Evolutionary conservation across 768 basidiomycete genomes (phyloP), one percentile per base, ranked within the genome.

Genomic region (Tylopilus balloui): DNA sequence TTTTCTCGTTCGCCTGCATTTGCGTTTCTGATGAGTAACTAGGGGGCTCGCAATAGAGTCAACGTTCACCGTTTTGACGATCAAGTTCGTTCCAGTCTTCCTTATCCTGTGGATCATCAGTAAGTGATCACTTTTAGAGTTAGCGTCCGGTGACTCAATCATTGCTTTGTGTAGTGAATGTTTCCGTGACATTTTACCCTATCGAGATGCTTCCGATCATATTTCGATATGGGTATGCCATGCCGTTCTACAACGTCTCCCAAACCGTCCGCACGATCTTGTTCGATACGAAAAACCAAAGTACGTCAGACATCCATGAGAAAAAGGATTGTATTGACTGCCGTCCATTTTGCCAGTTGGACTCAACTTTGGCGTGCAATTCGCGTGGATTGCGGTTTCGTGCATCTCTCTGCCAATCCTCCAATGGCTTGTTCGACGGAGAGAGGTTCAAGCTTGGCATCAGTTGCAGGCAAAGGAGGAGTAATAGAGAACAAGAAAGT

Each of bases 181-280:
- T 82, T 29, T 76, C 82, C 3, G 79, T 83, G 19, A 71, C 70
- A 17, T 65, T 73, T 34, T 76, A 76, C 59, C 86, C 87, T 0
- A 73, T 86, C 35, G 75, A 79, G 43, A 63, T 79, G 1, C 67
- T 86, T 1, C 84, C 85, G 0, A 55, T 55, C 32, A 52, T 87
- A 49, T 86, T 75, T 66, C 75, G 72, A 41, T 87, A 87, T 51
- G 88, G 84, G 1, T 85, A 80, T 54, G 84, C 78, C 0, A 73
- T 72, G 54, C 87, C 87, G 1, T 87, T 89, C 59, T 88, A 84
- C 62, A 85, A 88, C 56, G 71, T 88, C 24, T 79, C 81, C 13
- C 66, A 71, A 32, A 78, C 83, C 1, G 74, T 80, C 4, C 73
- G 87, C 17, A 71, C 78, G 21, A 71, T 89, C 47, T 62, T 84